phyloP scores from a whole-genome alignment of 148 eudicot genomes.

The Cornus suecica region DNA sequence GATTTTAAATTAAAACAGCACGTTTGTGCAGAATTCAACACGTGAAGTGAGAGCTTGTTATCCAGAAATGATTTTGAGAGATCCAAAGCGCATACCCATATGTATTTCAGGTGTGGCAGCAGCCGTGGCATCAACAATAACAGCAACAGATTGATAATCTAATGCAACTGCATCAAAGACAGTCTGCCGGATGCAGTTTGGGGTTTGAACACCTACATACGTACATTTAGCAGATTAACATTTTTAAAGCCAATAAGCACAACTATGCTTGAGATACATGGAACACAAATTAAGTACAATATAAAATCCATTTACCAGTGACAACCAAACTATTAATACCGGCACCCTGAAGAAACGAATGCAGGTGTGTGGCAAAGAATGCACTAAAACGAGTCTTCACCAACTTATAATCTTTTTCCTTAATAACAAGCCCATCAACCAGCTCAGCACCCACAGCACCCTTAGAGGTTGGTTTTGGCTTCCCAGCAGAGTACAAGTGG shows the following conservation, averaged over 20 bases:
- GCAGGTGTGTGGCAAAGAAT: conserved; percentile 81
- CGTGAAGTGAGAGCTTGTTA: background rate
- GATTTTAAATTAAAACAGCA: background rate
- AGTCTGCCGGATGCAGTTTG: conserved; percentile 94
- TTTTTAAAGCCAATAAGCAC: background rate
- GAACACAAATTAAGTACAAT: background rate
- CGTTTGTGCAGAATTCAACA: background rate
- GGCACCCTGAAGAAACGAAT: conserved; percentile 58
- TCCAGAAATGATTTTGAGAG: background rate
- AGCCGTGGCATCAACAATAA: conserved; percentile 92
- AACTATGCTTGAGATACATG: background rate
- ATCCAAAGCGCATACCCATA: conserved; percentile 41
- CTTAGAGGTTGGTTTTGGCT: conserved; percentile 65
- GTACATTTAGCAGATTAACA: background rate
- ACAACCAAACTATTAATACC: conserved; percentile 70
- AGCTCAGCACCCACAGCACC: conserved; percentile 74
- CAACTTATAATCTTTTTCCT: conserved; percentile 76
- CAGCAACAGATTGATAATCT: conserved; percentile 76
- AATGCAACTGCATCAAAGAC: conserved; percentile 94
- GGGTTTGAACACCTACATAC: conserved; percentile 91
- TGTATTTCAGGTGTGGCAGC: conserved; percentile 89
- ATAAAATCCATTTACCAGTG: conserved; percentile 44
- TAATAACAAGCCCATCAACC: conserved; percentile 74
- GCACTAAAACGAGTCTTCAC: conserved; percentile 95
- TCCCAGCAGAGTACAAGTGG: conserved; percentile 54